These are phyloP conservation scores for Cutaneotrichosporon sp. DNA, from an alignment of 1,284 basidiomycete genomes.

Conservation along the genomic window DNA sequence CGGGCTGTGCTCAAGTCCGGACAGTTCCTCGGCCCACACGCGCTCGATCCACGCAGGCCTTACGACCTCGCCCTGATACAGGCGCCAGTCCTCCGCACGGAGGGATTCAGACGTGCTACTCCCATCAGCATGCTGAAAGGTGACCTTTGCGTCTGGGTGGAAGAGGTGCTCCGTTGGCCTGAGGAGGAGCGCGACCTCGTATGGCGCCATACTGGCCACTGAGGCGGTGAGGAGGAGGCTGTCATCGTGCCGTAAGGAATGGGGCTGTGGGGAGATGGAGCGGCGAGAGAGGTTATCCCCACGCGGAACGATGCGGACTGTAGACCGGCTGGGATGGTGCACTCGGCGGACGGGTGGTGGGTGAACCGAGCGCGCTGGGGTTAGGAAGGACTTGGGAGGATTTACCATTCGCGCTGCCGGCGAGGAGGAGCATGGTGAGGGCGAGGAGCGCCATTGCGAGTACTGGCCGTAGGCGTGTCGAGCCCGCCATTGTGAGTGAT, in stretches of 20 bases:
- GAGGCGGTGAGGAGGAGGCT: slow-evolving; percentile 39
- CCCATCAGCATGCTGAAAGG: slow-evolving; percentile 18
- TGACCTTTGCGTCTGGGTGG: slow-evolving; percentile 69
- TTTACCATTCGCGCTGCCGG: neutral
- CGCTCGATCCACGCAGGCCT: slow-evolving; percentile 55
- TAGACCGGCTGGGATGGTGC: slow-evolving; percentile 34
- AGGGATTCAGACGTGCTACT: slow-evolving; percentile 19
- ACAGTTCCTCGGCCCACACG: slow-evolving; percentile 40
- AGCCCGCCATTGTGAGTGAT: neutral
- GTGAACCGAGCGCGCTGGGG: slow-evolving; percentile 41
- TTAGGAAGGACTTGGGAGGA: neutral
- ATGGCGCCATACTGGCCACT: slow-evolving; percentile 35
- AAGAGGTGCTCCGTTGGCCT: slow-evolving; percentile 71
- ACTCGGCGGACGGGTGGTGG: slow-evolving; percentile 44
- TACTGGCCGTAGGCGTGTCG: neutral
- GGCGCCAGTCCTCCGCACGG: slow-evolving; percentile 45
- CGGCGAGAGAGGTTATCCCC: slow-evolving; percentile 23
- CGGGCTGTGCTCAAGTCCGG: slow-evolving; percentile 29
- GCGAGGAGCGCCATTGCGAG: neutral
- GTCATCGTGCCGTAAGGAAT: slow-evolving; percentile 41
- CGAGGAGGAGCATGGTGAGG: slow-evolving; percentile 1
- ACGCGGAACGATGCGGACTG: slow-evolving; percentile 61
- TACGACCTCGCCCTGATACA: slow-evolving; percentile 71
- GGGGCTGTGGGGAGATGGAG: slow-evolving; percentile 31
- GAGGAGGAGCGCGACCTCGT: slow-evolving; percentile 57